Evolutionary conservation across 257 asterid species (phyloP).

Genomic region (Przewalskia tangutica): DNA sequence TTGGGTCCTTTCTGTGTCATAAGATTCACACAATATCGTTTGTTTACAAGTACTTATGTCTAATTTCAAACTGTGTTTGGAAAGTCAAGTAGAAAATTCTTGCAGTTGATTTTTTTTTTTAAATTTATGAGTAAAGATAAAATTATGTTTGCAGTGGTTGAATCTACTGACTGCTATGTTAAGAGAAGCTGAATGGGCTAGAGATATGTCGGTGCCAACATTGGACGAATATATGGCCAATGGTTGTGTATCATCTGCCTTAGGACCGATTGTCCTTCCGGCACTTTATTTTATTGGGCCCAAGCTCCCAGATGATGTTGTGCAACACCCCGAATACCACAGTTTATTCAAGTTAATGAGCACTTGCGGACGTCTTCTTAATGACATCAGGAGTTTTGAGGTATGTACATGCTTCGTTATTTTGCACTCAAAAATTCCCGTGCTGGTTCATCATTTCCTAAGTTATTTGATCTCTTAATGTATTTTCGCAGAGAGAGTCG

Average conservation of each 20-base stretch:
- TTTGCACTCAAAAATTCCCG: not conserved
- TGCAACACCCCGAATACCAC: conserved; percentile 45
- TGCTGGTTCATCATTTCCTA: not conserved
- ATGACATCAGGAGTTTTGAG: conserved; percentile 65
- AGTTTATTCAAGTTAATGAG: conserved; percentile 53
- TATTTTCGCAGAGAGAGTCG: conserved; percentile 58
- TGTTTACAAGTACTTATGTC: not conserved
- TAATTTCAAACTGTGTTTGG: not conserved
- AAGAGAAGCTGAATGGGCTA: conserved; percentile 74
- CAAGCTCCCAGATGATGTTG: conserved; percentile 62
- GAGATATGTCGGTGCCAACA: conserved; percentile 33
- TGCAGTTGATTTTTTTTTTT: not conserved
- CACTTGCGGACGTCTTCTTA: conserved; percentile 76
- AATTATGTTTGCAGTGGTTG: conserved; percentile 60
- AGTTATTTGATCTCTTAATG: not conserved
- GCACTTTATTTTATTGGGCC: conserved; percentile 76
- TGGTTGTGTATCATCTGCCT: conserved; percentile 69
- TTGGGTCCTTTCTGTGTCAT: not conserved
- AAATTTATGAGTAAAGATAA: not conserved
- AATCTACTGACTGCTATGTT: conserved; percentile 59
- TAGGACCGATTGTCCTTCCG: conserved; percentile 83
- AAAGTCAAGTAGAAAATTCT: not conserved
- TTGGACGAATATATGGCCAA: conserved; percentile 67
- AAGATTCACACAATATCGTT: not conserved
- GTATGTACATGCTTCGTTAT: conserved; percentile 19